phyloP scores from a whole-genome alignment of 23 red algal genomes.

The Gracilariopsis chorda region DNA sequence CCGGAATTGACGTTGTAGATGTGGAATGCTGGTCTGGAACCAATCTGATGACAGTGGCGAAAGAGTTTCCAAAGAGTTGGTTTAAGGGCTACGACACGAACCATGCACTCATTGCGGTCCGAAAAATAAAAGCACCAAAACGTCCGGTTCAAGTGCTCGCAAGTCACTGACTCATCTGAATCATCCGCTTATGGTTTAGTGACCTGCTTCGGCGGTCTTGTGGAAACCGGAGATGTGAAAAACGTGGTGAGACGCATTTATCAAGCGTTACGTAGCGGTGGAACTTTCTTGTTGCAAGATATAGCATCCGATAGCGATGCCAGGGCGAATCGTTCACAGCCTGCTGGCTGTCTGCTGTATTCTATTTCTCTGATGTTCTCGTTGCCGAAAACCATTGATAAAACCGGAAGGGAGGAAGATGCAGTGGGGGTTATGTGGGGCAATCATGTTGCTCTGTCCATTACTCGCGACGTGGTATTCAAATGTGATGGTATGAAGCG shows the following conservation, averaged over 20 bases:
- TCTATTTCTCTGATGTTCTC: constrained; percentile 35
- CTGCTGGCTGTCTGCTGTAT: constrained; percentile 20
- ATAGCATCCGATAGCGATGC: constrained; percentile 14
- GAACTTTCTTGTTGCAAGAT: constrained; percentile 41
- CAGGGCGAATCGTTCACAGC: neutral
- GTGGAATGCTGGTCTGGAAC: constrained; percentile 31
- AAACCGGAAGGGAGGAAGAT: constrained; percentile 17
- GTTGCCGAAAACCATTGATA: neutral
- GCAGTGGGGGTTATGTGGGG: constrained; percentile 50
- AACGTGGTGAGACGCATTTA: neutral
- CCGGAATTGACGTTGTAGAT: constrained; percentile 46
- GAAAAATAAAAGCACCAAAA: constrained; percentile 3
- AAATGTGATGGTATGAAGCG: neutral
- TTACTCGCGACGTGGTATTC: constrained; percentile 28
- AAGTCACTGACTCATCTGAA: neutral
- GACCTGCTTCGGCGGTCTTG: constrained; percentile 39
- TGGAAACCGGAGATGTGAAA: constrained; percentile 17
- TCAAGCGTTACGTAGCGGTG: neutral
- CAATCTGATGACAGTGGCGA: constrained; percentile 26
- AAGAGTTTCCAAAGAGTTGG: constrained; percentile 30
- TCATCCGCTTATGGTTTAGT: constrained; percentile 39
- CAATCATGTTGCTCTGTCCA: constrained; percentile 9
- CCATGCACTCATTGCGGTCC: neutral
- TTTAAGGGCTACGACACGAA: constrained; percentile 56
- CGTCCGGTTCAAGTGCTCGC: neutral